A percentile compares a stretch with the other conserved stretches of the same genome.
Conservation (phyloP, 2,329 filamentous ascomycete species). For the Amauroascus verrucosus region DNA sequence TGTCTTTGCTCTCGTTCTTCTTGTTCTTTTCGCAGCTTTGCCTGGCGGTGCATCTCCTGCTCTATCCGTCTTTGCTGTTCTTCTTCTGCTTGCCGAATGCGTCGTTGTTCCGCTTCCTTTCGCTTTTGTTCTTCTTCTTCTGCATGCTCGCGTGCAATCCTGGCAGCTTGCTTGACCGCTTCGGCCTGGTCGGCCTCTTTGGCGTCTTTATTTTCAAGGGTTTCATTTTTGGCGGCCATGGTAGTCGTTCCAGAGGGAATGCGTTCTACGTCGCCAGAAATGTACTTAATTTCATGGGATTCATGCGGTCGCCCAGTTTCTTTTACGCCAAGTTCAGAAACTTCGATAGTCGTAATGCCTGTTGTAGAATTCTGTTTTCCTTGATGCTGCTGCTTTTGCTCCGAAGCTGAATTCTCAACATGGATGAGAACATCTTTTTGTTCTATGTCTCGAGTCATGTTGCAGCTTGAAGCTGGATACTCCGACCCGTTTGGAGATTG, state of each 20-base stretch:
- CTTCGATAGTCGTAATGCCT: neutral
- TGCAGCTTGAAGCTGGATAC: neutral
- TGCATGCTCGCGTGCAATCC: conserved; percentile 29
- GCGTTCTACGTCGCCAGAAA: conserved; percentile 15
- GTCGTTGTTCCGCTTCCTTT: conserved; percentile 35
- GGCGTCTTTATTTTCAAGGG: conserved; percentile 16
- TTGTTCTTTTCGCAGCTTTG: conserved; percentile 36
- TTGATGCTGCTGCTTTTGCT: neutral
- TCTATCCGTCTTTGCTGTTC: conserved; percentile 36
- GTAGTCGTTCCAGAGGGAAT: conserved; percentile 5
- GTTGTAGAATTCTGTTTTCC: neutral
- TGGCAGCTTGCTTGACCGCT: conserved; percentile 26
- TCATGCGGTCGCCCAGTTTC: neutral
- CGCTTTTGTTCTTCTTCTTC: conserved; percentile 25
- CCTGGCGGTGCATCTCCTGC: conserved; percentile 34
- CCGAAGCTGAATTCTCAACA: neutral
- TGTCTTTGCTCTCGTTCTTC: conserved; percentile 39
- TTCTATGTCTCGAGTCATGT: neutral
- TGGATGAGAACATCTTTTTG: neutral
- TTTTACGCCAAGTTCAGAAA: neutral
- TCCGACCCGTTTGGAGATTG: conserved; percentile 19
- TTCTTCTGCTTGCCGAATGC: conserved; percentile 38
- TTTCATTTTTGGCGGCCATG: conserved; percentile 16
- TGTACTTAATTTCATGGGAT: neutral
- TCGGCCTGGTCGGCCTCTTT: conserved; percentile 22